Evolutionary conservation across 805 yeast genomes (phyloP), one percentile per base, ranked within the genome.

Genomic region (Nematodospora valgi): DNA sequence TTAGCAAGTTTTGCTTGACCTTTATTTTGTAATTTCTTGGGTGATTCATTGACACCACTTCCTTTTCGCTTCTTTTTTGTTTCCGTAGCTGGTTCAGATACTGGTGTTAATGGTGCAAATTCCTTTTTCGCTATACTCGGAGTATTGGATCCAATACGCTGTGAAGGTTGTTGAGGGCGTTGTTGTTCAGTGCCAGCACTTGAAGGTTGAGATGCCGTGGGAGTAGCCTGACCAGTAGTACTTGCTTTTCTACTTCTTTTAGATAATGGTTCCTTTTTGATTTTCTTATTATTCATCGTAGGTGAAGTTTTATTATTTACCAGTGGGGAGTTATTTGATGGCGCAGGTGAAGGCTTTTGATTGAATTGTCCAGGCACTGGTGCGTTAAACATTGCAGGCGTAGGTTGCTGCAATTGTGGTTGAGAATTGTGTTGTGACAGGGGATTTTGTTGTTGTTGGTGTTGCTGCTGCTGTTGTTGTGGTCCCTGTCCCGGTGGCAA

Each of bases 81-180:
- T 15, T 49, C 56, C 32, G 37, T 41, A 12, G 56, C 59, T 4
- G 58, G 47, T 30, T 67, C 72, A 6, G 70, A 62, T 1, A 66
- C 59, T 8, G 71, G 71, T 0, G 72, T 66, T 16, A 64, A 52
- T 2, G 72, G 70, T 8, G 59, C 47, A 39, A 58, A 56, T 27
- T 64, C 70, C 42, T 62, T 62, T 40, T 64, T 63, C n/a, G 54
- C 44, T 25, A 52, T 50, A 23, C 43, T 42, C 12, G 56, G 54
- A 8, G 54, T 51, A 41, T 45, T 45, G 15, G 56, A 36, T 6
- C 51, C 47, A 10, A 44, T 33, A 24, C 41, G 40, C 26, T 12
- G 47, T 30, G 29, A 44, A 38, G 29, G 23, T 12, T 23, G 27
- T 32, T 29, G 32, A 19, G 8, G 32, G 11, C 18, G 31, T 28